phyloP scores from a whole-genome alignment of 73 alveolate species.

The Symbiodinium pilosum region DNA sequence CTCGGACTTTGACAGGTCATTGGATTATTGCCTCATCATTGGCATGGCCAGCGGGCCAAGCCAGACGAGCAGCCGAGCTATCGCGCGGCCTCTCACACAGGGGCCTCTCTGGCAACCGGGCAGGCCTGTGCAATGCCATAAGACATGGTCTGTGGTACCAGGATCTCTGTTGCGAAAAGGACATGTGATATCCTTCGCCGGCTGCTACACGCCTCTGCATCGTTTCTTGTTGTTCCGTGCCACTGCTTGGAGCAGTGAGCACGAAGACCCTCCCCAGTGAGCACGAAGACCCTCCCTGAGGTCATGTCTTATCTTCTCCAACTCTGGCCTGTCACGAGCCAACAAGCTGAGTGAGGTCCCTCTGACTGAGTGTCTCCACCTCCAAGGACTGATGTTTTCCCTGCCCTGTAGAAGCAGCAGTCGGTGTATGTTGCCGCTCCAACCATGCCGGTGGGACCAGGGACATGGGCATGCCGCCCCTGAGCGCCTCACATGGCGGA shows the following conservation, averaged over 20 bases:
- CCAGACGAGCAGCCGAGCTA: not conserved
- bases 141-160: not conserved
- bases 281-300: not conserved
- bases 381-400: not conserved
- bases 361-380: not conserved
- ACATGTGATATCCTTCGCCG: not conserved
- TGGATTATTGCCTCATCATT: not conserved
- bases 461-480: not conserved
- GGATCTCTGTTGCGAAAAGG: not conserved
- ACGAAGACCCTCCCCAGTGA: not conserved
- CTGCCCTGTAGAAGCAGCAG: not conserved
- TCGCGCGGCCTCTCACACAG: not conserved
- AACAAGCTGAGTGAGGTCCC: not conserved
- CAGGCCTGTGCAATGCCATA: not conserved
- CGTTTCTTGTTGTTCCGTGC: not conserved
- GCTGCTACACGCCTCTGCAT: not conserved
- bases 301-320: not conserved
- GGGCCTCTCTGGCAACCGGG: too few species aligned
- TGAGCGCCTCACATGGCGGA: not conserved
- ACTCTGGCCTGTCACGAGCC: not conserved
- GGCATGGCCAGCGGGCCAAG: not conserved
- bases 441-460: not conserved
- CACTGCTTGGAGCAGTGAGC: not conserved
- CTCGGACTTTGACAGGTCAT: not conserved
- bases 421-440: not conserved